Percentiles rank a stretch among this genome's conserved stretches.
These are phyloP conservation scores for Cordyceps farinosa DNA, from an alignment of 2,329 filamentous ascomycete species.

Conservation along the genomic window DNA sequence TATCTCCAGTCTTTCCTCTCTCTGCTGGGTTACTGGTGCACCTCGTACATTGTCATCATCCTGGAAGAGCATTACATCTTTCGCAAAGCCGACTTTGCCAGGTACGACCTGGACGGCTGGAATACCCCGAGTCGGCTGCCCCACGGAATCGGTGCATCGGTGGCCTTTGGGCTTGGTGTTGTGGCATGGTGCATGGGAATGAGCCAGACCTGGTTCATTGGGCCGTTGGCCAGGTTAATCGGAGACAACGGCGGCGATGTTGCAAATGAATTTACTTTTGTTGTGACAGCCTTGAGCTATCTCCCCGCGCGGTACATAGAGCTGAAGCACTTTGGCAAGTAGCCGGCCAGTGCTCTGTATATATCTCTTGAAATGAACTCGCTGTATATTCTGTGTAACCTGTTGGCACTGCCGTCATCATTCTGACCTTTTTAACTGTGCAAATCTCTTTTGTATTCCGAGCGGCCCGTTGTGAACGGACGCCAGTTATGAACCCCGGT, in stretches of 20 bases:
- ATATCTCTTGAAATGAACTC: background rate
- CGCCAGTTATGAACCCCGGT: background rate
- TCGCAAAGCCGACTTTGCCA: slow-evolving; percentile 36
- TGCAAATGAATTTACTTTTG: slow-evolving; percentile 41
- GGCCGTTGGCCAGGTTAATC: slow-evolving; percentile 50
- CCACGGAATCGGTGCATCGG: slow-evolving; percentile 39
- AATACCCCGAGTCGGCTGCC: slow-evolving; percentile 41
- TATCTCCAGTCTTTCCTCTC: slow-evolving; percentile 44
- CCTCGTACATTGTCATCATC: slow-evolving; percentile 39
- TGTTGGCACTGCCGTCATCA: background rate
- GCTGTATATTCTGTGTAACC: background rate
- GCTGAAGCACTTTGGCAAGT: slow-evolving; percentile 25
- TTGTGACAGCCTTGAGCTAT: slow-evolving; percentile 40
- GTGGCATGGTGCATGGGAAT: slow-evolving; percentile 51
- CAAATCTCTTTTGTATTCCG: background rate
- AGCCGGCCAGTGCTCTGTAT: background rate
- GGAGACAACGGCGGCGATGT: slow-evolving; percentile 60
- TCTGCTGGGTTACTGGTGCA: slow-evolving; percentile 45
- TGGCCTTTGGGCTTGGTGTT: slow-evolving; percentile 41
- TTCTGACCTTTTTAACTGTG: background rate
- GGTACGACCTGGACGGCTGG: slow-evolving; percentile 43
- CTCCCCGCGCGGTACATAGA: slow-evolving; percentile 40
- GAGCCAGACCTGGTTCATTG: slow-evolving; percentile 53
- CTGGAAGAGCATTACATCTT: slow-evolving; percentile 42
- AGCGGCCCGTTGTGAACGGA: background rate